Evolutionary conservation across 2,329 filamentous ascomycete species (phyloP).

Genomic region (Epichloe scottii): DNA sequence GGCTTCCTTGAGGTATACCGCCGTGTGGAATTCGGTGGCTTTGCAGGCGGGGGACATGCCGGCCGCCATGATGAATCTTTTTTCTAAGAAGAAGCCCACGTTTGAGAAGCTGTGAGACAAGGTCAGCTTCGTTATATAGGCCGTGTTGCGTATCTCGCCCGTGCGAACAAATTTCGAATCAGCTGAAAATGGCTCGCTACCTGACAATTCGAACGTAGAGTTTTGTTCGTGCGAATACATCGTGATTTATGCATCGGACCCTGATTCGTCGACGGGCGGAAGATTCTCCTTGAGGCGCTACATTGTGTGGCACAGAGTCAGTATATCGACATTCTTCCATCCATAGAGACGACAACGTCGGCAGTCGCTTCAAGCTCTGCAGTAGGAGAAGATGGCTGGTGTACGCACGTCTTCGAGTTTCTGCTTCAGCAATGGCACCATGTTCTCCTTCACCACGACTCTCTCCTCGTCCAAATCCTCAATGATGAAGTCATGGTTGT

Average conservation of each 20-base stretch:
- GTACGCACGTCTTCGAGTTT: constrained; percentile 52
- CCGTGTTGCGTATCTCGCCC: not conserved
- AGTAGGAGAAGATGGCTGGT: not conserved
- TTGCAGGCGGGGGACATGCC: constrained; percentile 70
- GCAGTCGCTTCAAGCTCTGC: not conserved
- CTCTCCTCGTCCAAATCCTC: constrained; percentile 70
- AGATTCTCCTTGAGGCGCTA: constrained; percentile 40
- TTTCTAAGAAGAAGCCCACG: constrained; percentile 66
- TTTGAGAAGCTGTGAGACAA: constrained; percentile 68
- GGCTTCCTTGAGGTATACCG: constrained; percentile 73
- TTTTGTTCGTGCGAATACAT: not conserved
- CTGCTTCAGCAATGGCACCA: constrained; percentile 53
- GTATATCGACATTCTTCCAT: not conserved
- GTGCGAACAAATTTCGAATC: no score
- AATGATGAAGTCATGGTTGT: constrained; percentile 62
- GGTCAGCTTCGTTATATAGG: not conserved
- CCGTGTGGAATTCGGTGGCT: constrained; percentile 75
- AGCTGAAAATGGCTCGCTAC: no score
- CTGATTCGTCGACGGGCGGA: constrained; percentile 38
- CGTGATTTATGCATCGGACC: constrained; percentile 28
- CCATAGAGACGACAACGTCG: not conserved
- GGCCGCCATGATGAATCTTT: constrained; percentile 59
- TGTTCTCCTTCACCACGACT: constrained; percentile 62
- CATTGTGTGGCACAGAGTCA: constrained; percentile 1
- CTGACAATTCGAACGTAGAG: not conserved